phyloP scores from a whole-genome alignment of 2,329 filamentous ascomycete species.

The Huntiella moniliformis region DNA sequence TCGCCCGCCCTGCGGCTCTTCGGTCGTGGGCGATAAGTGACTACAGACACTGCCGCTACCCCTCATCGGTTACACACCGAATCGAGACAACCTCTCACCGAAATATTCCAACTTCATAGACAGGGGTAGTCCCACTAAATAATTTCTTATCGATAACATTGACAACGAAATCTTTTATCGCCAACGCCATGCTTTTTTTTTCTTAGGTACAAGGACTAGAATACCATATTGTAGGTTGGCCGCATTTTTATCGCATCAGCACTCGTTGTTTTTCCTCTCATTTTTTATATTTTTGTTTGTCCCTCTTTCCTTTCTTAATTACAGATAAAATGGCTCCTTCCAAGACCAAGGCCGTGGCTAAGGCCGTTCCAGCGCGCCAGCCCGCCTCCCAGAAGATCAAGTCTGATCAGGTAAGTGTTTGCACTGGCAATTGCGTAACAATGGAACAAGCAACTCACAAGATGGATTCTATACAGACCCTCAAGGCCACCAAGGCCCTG shows the following conservation, averaged over 20 bases:
- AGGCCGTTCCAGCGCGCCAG: constrained; percentile 5
- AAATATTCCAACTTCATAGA: constrained; percentile 1
- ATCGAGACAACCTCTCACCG: constrained; percentile 2
- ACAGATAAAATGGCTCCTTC: constrained; percentile 8
- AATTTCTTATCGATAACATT: constrained; percentile 10
- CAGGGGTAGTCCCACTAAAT: constrained; percentile 5
- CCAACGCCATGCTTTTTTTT: background rate
- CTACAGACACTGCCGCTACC: too few species aligned
- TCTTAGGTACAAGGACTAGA: background rate
- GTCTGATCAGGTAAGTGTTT: constrained; percentile 4
- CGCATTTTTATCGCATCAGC: background rate
- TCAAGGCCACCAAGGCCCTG: constrained; percentile 45
- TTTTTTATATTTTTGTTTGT: background rate
- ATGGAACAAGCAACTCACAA: background rate
- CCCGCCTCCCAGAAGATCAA: constrained; percentile 3
- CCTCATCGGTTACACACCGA: background rate
- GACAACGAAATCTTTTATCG: constrained; percentile 12
- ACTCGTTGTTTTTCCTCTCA: background rate
- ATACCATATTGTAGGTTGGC: background rate
- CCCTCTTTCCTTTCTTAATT: constrained; percentile 2
- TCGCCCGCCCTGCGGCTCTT: too few species aligned
- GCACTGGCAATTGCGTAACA: background rate
- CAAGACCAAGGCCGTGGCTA: background rate
- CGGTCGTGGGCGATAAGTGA: too few species aligned
- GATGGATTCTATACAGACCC: constrained; percentile 23